Evolutionary conservation across 352 stramenopile species (phyloP).

Genomic region (Phytophthora quininea): DNA sequence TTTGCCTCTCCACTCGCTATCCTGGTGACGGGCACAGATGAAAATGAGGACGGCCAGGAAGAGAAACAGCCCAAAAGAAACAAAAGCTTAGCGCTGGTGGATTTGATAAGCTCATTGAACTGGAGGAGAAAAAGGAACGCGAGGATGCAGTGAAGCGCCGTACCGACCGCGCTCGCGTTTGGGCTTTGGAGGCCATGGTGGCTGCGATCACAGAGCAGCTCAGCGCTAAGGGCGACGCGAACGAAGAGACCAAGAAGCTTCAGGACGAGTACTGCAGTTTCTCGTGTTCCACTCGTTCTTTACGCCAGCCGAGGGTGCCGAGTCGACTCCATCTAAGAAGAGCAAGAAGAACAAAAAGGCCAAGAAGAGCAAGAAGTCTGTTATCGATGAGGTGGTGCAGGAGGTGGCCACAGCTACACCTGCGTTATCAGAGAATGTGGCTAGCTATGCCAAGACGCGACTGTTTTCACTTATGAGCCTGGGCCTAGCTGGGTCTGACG

Average conservation of each 20-base stretch:
- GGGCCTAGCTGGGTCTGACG: slow-evolving; percentile 50
- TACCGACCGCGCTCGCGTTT: slow-evolving; percentile 70
- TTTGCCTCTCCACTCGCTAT: slow-evolving; percentile 65
- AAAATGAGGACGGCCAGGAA: slow-evolving; percentile 49
- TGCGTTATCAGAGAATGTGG: slow-evolving; percentile 53
- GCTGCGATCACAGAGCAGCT: slow-evolving; percentile 50
- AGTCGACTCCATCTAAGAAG: slow-evolving; percentile 55
- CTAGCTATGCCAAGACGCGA: slow-evolving; percentile 58
- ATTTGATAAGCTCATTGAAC: slow-evolving; percentile 71
- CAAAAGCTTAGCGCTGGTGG: slow-evolving; percentile 47
- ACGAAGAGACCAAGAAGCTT: slow-evolving; percentile 26
- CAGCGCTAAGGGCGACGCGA: slow-evolving; percentile 25
- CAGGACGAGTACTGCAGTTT: slow-evolving; percentile 62
- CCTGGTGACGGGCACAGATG: slow-evolving; percentile 51
- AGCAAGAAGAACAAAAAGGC: slow-evolving; percentile 47
- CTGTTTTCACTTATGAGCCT: slow-evolving; percentile 69
- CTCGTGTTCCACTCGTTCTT: slow-evolving; percentile 80
- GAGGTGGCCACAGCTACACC: slow-evolving; percentile 40
- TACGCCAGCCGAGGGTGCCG: slow-evolving; percentile 20
- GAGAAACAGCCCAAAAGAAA: slow-evolving; percentile 48
- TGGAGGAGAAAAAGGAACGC: slow-evolving; percentile 85
- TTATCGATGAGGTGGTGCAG: slow-evolving; percentile 23
- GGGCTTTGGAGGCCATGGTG: slow-evolving; percentile 73
- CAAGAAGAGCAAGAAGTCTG: slow-evolving; percentile 37
- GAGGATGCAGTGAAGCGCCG: slow-evolving; percentile 55